Conservation (phyloP, 192 early-diverging fungal species). For the Mortierella antarctica region DNA sequence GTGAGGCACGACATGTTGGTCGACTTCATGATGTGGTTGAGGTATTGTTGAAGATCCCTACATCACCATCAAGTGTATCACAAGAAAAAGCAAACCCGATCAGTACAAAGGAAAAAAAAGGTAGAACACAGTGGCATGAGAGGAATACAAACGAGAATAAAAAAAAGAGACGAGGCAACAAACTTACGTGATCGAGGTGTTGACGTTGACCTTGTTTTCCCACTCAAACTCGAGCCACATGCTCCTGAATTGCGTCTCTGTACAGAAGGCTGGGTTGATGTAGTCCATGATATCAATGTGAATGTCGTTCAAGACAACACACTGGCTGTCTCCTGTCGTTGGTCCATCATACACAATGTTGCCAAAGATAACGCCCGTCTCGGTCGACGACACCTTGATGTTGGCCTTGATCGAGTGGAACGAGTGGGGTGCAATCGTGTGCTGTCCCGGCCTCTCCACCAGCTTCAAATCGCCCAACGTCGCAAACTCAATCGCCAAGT, state of each 20-base stretch:
- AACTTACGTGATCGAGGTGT: conserved; percentile 87
- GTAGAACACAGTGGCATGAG: neutral
- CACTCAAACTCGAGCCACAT: conserved; percentile 99
- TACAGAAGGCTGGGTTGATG: conserved; percentile 92
- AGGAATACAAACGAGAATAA: neutral
- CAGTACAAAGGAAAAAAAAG: neutral
- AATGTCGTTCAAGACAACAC: conserved; percentile 96
- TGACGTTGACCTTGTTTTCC: conserved; percentile 99
- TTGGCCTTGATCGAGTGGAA: conserved; percentile 97
- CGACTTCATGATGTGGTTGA: conserved; percentile 93
- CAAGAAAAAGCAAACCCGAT: neutral
- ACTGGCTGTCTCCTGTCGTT: conserved; percentile 88
- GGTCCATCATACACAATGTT: conserved; percentile 99
- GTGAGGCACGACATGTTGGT: conserved; percentile 99
- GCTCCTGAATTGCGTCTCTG: conserved; percentile 93
- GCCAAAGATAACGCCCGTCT: conserved; percentile 98
- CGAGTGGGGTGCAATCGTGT: conserved; percentile 90
- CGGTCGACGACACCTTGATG: conserved; percentile 99
- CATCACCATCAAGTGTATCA: neutral
- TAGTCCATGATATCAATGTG: conserved; percentile 99
- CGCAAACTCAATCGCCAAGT: conserved; percentile 98
- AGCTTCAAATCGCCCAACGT: conserved; percentile 97
- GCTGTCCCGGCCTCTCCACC: conserved; percentile 90
- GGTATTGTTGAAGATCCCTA: conserved; percentile 87
- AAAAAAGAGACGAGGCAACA: neutral